Evolutionary conservation across 352 stramenopile genomes (phyloP).

Genomic region (Phytophthora niederhauseri): DNA sequence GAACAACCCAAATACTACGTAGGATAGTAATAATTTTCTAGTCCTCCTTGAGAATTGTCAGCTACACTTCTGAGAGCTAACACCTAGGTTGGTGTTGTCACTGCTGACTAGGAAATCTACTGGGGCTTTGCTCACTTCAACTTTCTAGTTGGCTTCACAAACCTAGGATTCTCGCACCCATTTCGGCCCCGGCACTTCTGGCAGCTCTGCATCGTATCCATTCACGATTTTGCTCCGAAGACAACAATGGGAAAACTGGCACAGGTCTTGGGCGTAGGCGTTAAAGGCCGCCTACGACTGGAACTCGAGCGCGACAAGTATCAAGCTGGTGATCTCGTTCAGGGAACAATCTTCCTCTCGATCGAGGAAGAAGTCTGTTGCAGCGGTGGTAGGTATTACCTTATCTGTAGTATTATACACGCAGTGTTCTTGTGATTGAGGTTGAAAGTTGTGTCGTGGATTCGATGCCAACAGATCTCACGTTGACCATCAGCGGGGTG

Average conservation of each 20-base stretch:
- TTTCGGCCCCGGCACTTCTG: background rate
- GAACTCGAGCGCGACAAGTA: constrained; percentile 21
- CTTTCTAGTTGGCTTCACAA: background rate
- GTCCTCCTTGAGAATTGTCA: no score
- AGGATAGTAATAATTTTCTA: no score
- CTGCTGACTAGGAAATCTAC: no score
- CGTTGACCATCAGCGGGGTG: constrained; percentile 4
- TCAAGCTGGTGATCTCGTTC: constrained; percentile 23
- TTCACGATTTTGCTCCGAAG: constrained; percentile 7
- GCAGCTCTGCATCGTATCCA: background rate
- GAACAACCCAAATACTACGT: no score
- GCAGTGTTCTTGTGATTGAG: background rate
- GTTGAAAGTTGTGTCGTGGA: background rate
- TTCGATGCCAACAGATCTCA: constrained; percentile 6
- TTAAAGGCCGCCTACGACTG: constrained; percentile 20
- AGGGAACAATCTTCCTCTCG: constrained; percentile 18
- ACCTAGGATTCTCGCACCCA: background rate
- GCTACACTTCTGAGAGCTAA: no score
- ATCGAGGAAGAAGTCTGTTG: constrained; percentile 25
- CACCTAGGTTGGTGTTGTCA: no score
- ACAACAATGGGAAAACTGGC: constrained; percentile 18
- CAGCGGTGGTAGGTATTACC: constrained; percentile 14
- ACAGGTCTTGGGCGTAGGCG: constrained; percentile 23
- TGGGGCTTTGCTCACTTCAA: background rate
- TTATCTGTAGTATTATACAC: background rate